Evolutionary conservation across 1,139 yeast species (phyloP), one percentile per base, ranked within the genome.

Genomic region (Kluyveromyces sp.): DNA sequence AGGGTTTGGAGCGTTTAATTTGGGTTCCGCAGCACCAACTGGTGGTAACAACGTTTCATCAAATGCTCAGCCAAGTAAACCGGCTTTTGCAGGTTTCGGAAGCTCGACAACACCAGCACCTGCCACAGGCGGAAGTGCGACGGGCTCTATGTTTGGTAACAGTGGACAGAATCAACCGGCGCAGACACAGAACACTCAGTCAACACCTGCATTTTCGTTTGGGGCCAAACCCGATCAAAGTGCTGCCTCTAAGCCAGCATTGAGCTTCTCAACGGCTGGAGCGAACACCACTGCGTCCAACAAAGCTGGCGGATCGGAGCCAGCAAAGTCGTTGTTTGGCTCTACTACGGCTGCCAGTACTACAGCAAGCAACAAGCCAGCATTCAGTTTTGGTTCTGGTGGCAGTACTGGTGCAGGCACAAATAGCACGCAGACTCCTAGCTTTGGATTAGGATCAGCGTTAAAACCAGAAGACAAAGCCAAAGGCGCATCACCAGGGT

Each of bases 341-440:
- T 4, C 49, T 36, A 49, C 44, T 46, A 50, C 45, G 41, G 55
- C 45, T 19, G 49, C 47, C 13, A 13, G 54, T 44, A 18, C 54
- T 51, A 28, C 43, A 47, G 13, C 42, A 33, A 36, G 51, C n/a
- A 4, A 51, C 3, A 58, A 56, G 22, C 55, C 59, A 18, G 52
- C 55, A 4, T 54, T 46, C 36, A 39, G 51, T 7, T 54, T 54
- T 40, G 58, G 58, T 20, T 58, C 60, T 31, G 48, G 58, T 6
- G 43, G 39, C 7, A 42, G 55, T 19, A 22, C 30, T 26, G 19
- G 13, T n/a, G n/a, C n/a, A n/a, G n/a, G n/a, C n/a, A n/a, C n/a
- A n/a, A n/a, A n/a, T n/a, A n/a, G n/a, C n/a, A n/a, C n/a, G n/a
- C n/a, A 20, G 19, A 9, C 8, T 22, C 31, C 39, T 4, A 13